Evolutionary conservation across 2,329 filamentous ascomycete species (phyloP).

Genomic region (Fusarium udum): DNA sequence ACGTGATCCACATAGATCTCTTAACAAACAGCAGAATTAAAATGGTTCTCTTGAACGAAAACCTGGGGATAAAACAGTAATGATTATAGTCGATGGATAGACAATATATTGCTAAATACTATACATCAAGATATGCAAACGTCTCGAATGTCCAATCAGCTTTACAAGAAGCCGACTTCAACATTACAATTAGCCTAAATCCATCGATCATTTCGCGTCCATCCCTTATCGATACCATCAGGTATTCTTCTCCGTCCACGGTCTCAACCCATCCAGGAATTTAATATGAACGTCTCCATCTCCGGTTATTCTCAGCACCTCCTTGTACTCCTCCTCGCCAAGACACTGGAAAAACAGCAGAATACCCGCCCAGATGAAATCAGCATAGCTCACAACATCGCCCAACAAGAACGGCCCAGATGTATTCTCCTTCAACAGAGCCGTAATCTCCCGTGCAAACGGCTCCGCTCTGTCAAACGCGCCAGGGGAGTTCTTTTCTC

Average conservation of each 20-base stretch:
- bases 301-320: constrained; percentile 23
- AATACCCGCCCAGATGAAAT: constrained; percentile 64
- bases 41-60: rapidly evolving
- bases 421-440: constrained; percentile 21
- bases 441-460: constrained; percentile 19
- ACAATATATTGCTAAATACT: not conserved
- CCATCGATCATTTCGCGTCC: not conserved
- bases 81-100: not conserved
- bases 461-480: constrained; percentile 26
- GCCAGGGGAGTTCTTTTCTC: constrained; percentile 12
- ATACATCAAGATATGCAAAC: rapidly evolving
- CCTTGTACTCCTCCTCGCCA: constrained; percentile 18
- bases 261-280: constrained; percentile 12
- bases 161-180: rapidly evolving
- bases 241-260: constrained; percentile 24
- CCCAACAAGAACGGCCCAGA: constrained; percentile 70
- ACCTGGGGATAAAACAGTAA: not conserved
- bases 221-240: not conserved
- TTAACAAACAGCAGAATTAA: not conserved
- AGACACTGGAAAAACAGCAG: constrained; percentile 51
- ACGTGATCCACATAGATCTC: not conserved
- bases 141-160: not conserved
- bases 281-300: not conserved
- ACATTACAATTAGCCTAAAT: not conserved
- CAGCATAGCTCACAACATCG: constrained; percentile 61